A percentile compares a stretch with the other conserved stretches of the same genome.
phyloP scores from a whole-genome alignment of 106 monocot genomes.

The Alisma plantagoaquatica region DNA sequence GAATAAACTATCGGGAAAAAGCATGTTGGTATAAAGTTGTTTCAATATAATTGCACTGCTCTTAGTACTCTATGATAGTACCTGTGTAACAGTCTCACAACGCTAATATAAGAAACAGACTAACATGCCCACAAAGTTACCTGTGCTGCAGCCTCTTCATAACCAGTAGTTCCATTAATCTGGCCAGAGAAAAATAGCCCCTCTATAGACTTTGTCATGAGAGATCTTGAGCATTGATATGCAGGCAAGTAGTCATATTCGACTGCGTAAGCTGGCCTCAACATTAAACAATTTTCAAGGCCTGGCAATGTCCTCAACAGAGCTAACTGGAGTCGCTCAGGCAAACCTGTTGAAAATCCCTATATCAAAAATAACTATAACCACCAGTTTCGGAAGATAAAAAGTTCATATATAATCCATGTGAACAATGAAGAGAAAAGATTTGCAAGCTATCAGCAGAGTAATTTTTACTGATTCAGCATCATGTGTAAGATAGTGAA shows the following conservation, averaged over 20 bases:
- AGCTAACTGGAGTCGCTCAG: constrained; percentile 83
- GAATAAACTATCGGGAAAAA: too few relatives aligned
- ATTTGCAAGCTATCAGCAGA: too few relatives aligned
- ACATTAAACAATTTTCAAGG: constrained; percentile 86
- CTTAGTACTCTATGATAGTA: too few relatives aligned
- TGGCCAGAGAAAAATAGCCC: constrained; percentile 98
- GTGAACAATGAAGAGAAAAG: too few relatives aligned
- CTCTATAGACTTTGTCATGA: constrained; percentile 93
- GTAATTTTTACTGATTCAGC: too few relatives aligned
- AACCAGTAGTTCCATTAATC: constrained; percentile 98
- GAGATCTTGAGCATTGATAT: constrained; percentile 88
- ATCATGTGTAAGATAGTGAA: too few relatives aligned
- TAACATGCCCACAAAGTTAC: constrained; percentile 19
- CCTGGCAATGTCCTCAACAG: constrained; percentile 92
- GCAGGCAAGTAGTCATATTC: constrained; percentile 97
- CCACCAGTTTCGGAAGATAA: too few relatives aligned
- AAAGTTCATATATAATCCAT: neutral
- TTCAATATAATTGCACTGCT: too few relatives aligned
- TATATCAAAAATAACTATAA: constrained; percentile 27
- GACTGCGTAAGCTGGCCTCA: constrained; percentile 97
- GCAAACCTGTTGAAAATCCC: constrained; percentile 98
- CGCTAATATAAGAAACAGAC: neutral
- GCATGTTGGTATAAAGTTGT: too few relatives aligned
- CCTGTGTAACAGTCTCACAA: too few relatives aligned
- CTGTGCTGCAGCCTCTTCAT: constrained; percentile 99